Evolutionary conservation across 2,329 filamentous ascomycete genomes (phyloP).

Genomic region (Thelonectria discophora): DNA sequence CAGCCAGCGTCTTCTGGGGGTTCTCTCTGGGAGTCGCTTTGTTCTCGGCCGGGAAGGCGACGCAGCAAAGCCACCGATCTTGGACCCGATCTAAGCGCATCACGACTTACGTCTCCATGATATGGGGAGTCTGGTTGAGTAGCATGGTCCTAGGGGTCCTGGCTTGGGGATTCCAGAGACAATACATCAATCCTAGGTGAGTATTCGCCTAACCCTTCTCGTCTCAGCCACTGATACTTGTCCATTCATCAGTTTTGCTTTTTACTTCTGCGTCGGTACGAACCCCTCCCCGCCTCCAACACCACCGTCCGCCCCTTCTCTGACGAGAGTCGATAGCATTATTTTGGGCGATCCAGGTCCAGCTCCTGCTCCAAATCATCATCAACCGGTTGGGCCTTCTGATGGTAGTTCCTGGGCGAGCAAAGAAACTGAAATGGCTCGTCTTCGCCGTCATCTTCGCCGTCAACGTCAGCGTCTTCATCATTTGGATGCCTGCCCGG

Average conservation of each 20-base stretch:
- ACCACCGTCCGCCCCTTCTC: accelerated
- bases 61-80: slow-evolving; percentile 22
- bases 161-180: slow-evolving; percentile 37
- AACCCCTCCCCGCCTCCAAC: background rate
- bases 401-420: slow-evolving; percentile 50
- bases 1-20: slow-evolving; percentile 38
- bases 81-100: slow-evolving; percentile 30
- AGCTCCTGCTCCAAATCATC: slow-evolving; percentile 63
- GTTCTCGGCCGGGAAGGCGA: slow-evolving; percentile 27
- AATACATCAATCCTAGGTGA: slow-evolving; percentile 38
- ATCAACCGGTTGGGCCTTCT: slow-evolving; percentile 61
- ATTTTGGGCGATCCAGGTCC: slow-evolving; percentile 55
- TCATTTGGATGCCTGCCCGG: slow-evolving; percentile 63
- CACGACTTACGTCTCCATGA: slow-evolving; percentile 32
- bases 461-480: slow-evolving; percentile 62
- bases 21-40: slow-evolving; percentile 33
- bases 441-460: slow-evolving; percentile 55
- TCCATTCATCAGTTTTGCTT: slow-evolving; percentile 29
- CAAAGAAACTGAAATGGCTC: slow-evolving; percentile 53
- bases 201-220: accelerated
- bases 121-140: slow-evolving; percentile 38
- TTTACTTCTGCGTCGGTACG: slow-evolving; percentile 37
- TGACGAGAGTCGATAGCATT: slow-evolving; percentile 17
- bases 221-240: background rate
- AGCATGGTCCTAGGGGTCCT: slow-evolving; percentile 36